phyloP scores from a whole-genome alignment of 2,329 filamentous ascomycete genomes.

The Sporothrix schenckii region DNA sequence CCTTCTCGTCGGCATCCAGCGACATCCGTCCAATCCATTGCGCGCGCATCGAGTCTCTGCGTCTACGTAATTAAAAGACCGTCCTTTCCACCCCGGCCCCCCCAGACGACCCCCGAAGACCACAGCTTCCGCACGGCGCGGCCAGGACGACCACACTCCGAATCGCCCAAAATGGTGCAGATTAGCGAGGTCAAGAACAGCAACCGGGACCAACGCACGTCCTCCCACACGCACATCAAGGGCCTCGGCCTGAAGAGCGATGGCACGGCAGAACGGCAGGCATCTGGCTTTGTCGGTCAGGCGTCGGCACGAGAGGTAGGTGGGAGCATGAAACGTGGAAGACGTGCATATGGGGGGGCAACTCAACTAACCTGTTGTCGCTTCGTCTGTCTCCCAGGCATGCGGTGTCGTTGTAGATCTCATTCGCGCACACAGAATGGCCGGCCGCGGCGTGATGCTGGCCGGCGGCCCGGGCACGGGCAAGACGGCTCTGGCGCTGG shows the following conservation, averaged over 20 bases:
- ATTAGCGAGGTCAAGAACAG: constrained; percentile 95
- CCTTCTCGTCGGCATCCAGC: background rate
- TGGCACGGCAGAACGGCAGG: constrained; percentile 79
- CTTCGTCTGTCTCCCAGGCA: constrained; percentile 58
- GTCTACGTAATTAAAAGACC: background rate
- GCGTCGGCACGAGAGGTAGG: constrained; percentile 81
- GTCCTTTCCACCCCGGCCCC: background rate
- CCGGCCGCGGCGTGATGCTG: constrained; percentile 87
- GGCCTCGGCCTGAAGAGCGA: constrained; percentile 84
- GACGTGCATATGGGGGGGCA: background rate
- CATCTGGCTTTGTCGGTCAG: constrained; percentile 88
- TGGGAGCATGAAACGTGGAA: background rate
- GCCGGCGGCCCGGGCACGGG: constrained; percentile 94
- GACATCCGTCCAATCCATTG: constrained; percentile 4
- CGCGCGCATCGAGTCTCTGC: background rate
- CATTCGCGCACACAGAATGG: constrained; percentile 96
- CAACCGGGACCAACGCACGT: constrained; percentile 92
- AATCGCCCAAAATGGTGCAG: constrained; percentile 71
- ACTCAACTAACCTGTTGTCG: background rate
- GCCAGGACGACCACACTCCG: background rate
- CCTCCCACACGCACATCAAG: constrained; percentile 97
- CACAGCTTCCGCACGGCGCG: background rate
- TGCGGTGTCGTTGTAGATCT: constrained; percentile 95
- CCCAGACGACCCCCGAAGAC: background rate
- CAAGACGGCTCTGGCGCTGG: constrained; percentile 93